Evolutionary conservation across 2,329 filamentous ascomycete genomes (phyloP).

Genomic region (Exophiala dermatitidis): DNA sequence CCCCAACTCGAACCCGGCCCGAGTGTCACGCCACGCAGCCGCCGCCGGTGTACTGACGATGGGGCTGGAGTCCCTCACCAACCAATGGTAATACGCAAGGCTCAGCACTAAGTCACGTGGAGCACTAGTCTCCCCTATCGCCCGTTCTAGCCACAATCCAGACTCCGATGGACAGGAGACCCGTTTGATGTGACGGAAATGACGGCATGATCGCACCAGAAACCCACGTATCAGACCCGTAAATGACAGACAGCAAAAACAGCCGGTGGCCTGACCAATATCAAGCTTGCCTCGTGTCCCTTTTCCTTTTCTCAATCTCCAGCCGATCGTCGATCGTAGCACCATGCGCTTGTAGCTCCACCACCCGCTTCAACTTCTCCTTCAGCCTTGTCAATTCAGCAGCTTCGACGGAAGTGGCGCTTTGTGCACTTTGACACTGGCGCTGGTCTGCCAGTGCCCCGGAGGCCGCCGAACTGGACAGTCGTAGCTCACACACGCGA

Average conservation of each 20-base stretch:
- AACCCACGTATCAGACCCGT: neutral
- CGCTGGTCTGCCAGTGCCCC: neutral
- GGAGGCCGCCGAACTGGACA: neutral
- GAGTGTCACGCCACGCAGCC: slow-evolving; percentile 17
- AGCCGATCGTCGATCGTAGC: neutral
- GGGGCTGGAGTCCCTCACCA: neutral
- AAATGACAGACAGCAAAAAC: slow-evolving; percentile 9
- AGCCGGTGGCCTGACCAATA: neutral
- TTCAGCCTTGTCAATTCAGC: neutral
- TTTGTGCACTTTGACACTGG: slow-evolving; percentile 1
- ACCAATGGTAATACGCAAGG: slow-evolving; percentile 1
- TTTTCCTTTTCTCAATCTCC: neutral
- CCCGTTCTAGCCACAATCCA: slow-evolving; percentile 14
- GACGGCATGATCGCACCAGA: neutral
- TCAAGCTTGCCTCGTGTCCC: neutral
- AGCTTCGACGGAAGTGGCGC: neutral
- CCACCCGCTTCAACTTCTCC: neutral
- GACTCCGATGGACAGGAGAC: slow-evolving; percentile 20
- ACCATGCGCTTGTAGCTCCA: neutral
- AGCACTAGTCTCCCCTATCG: slow-evolving; percentile 1
- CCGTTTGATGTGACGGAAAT: slow-evolving; percentile 12
- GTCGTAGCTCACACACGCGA: no score
- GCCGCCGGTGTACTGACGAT: slow-evolving; percentile 16
- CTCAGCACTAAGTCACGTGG: slow-evolving; percentile 2
- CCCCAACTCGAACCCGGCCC: neutral